Base-by-base conservation (phyloP, 1,284 basidiomycete genomes). In the Somion occarium region DNA sequence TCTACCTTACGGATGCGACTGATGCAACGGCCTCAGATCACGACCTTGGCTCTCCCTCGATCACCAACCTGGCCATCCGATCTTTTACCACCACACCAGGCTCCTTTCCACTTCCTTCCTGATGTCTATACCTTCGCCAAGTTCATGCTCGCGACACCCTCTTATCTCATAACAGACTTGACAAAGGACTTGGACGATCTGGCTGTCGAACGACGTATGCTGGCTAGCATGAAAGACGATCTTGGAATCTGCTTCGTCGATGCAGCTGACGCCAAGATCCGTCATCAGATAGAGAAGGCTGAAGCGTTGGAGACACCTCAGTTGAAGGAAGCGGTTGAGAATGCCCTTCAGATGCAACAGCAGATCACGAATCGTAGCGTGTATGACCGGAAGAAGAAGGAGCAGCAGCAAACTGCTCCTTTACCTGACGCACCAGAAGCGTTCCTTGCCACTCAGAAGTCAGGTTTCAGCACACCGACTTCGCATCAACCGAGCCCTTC, bases 101-200 rank as follows among this genome's bases (percentile, higher is more conserved):
- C 93, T 0, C 95, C 96, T 5, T 98, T 95, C 75, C 83, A 97
- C 66, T 98, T 99, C 73, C 79, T 95, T 19, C 97, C 95, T 0
- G 93, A 98, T 63, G 91, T 97, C 23, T 85, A 88, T 58, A 73
- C 77, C 19, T 98, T 89, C 65, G 82, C 94, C 34, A 95, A 93
- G 61, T 97, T 98, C 71, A 97, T 98, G 91, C 83, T 99, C 19
- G 94, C 93, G 11, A 91, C 94, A 0, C 93, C 96, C 0, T 76
- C 83, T 4, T 88, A 95, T 63, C 79, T 97, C 56, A 74, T 88
- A 42, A 64, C 75, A 11, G 86, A 93, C 61, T 79, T 98, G 13
- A 76, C 81, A 0, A 74, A 71, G 43, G 92, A 98, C 57, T 70
- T 95, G 5, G 81, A 82, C 41, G 85, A 89, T 56, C 75, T 98